phyloP scores from a whole-genome alignment of 2,329 filamentous ascomycete genomes.

The Pseudocercospora fijiensis region DNA sequence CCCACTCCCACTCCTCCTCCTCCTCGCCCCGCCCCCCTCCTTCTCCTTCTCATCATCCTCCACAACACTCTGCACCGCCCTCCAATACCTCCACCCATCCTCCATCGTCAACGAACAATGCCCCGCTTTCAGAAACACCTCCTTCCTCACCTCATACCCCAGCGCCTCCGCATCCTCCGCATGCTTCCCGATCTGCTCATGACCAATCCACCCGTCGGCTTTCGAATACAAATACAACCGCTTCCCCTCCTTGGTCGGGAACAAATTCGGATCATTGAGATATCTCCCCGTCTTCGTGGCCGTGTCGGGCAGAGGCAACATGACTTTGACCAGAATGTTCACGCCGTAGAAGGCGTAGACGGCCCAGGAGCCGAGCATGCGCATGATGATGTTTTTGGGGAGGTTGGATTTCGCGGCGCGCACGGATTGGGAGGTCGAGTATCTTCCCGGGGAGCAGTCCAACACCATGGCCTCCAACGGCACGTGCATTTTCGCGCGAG shows the following conservation, averaged over 20 bases:
- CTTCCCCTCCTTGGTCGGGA: not conserved
- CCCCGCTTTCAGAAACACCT: not conserved
- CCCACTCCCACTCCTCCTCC: no score
- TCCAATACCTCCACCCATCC: conserved; percentile 6
- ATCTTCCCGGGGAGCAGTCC: not conserved
- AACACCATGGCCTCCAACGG: not conserved
- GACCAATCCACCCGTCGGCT: not conserved
- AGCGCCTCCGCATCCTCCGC: not conserved
- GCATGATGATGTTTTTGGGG: not conserved
- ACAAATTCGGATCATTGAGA: not conserved
- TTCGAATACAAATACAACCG: not conserved
- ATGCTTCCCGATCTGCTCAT: not conserved
- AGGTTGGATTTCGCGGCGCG: not conserved
- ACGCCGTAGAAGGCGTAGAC: not conserved
- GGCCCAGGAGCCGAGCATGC: not conserved
- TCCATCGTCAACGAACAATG: conserved; percentile 2
- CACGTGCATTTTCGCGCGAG: not conserved
- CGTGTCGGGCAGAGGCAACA: not conserved
- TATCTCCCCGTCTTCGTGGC: not conserved
- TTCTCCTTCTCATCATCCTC: not conserved
- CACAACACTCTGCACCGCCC: not conserved
- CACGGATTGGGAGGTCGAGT: not conserved
- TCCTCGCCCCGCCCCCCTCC: not conserved
- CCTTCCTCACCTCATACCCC: not conserved
- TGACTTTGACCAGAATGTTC: not conserved